Base-by-base conservation (phyloP, 257 asterid species). In the Handroanthus guayacan region DNA sequence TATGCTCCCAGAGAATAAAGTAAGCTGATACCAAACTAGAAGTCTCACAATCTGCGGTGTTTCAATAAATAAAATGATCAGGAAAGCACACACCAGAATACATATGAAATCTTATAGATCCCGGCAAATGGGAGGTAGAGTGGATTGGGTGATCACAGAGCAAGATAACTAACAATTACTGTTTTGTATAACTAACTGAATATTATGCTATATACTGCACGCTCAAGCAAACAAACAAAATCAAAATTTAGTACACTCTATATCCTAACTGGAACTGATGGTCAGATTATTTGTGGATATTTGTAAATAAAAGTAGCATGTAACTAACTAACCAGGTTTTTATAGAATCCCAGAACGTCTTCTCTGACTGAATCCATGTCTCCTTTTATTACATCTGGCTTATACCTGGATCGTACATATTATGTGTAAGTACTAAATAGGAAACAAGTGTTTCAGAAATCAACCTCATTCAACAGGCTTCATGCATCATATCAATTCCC, bases 351-450 rank as follows among this genome's bases (percentile, higher is more conserved):
- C 82, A 84, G 74, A 74, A 95, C 98, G 6, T 95, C 98, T 37
- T 82, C 78, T 82, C 98, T 86, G 68, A 93, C 82, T 2, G 99
- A 95, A 84, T 95, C 99, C 97, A 93, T 78, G 77, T 93, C 97
- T 74, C 98, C 98, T 83, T 91, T 95, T 60, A 95, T 91, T 51
- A 80, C 81, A 82, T 90, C 93, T 55, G 98, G 99, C 82, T 84
- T 89, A 77, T 85, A 92, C 93, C 99, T 92, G 83, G 57, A 81
- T 67, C 74, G 79, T 13, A 77, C 62, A 63, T 64, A 79, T 10
- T 14, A 62, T 47, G 66, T 36, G 54, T 37, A 51, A 64, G 58
- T 45, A 7, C 18, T 47, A 51, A 47, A 58, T 18, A 45, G 9
- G 55, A 60, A 62, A 51, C 31, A 58, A 13, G 55, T 4, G 67